Base-by-base conservation (phyloP, 495 filamentous ascomycete genomes). In the Hypoxylon intermedium region DNA sequence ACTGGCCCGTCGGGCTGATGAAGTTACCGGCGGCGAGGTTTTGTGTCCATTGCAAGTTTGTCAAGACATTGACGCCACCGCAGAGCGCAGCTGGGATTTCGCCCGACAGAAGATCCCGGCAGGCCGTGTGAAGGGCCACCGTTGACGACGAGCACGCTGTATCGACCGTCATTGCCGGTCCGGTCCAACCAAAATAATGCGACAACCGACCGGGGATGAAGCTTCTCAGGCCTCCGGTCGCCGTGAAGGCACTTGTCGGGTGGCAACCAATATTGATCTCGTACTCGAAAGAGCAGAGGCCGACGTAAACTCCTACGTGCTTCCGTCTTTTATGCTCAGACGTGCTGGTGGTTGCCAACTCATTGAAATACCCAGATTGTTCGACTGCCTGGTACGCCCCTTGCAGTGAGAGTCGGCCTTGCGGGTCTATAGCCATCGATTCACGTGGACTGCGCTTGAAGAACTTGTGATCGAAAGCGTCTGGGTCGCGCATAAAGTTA, bases 61-160 rank as follows among this genome's bases (percentile, higher is more conserved):
- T 41, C 18, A 61, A 45, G 46, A 53, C 5, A 18, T 19, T 24
- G 3, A 48, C 63, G 2, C 74, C 79, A 16, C 69, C 69, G 6
- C 68, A 72, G 6, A 81, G 41, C 15, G 79, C 74, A 9, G 33
- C 56, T 2, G 46, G 34, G 26, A 70, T 76, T 34, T 81, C 78
- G n/a, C 75, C 75, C 33, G 21, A 65, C 18, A 67, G 64, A 4
- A 69, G 16, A 16, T 66, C 71, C 44, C 74, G 69, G 15, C 69
- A 63, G 1, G 75, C 79, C 26, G 42, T 45, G 56, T 81, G 72
- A 15, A 81, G 43, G 0, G 79, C 77, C 1, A 78, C 63, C 1
- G 81, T 52, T 28, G 73, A 77, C 0, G 75, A 77, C 3, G 78
- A 80, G 37, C 81, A 84, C 0, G 82, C 81, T 2, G 79, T 83